A percentile compares a stretch with the other conserved stretches of the same genome.
phyloP scores from a whole-genome alignment of 2,329 filamentous ascomycete species.

The Monosporascus sp. region DNA sequence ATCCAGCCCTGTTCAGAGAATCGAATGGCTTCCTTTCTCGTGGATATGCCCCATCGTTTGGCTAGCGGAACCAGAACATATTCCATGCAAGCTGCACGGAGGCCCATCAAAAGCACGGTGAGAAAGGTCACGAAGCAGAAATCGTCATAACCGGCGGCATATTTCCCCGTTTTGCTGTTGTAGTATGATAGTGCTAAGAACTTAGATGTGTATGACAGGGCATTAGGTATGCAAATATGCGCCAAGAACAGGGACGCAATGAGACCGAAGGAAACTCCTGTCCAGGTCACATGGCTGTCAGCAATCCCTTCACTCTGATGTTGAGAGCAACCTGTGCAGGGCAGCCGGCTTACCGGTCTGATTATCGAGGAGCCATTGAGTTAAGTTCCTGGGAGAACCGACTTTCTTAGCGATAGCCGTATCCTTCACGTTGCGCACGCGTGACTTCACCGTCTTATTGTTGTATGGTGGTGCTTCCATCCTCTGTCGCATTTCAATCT shows the following conservation, averaged over 20 bases:
- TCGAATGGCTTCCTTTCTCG: conserved; percentile 67
- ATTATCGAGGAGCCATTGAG: neutral
- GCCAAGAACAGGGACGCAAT: conserved; percentile 72
- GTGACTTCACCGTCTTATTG: too few species aligned
- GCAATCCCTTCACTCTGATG: neutral
- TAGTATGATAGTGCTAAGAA: conserved; percentile 84
- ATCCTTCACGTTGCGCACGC: too few species aligned
- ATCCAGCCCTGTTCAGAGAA: conserved; percentile 94
- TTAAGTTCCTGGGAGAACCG: neutral
- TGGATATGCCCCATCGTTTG: conserved; percentile 62
- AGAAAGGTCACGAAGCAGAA: conserved; percentile 68
- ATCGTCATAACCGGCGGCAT: conserved; percentile 73
- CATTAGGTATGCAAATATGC: conserved; percentile 72
- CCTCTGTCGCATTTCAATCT: too few species aligned
- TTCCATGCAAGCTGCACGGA: conserved; percentile 79
- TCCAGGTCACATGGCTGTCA: neutral
- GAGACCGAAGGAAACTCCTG: conserved; percentile 77
- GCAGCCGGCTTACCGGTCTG: neutral
- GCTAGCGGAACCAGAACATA: conserved; percentile 79
- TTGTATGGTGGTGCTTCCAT: too few species aligned
- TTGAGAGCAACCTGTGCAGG: neutral
- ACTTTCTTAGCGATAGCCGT: too few species aligned
- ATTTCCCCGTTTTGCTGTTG: conserved; percentile 61
- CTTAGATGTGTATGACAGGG: conserved; percentile 68
- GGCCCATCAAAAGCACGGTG: conserved; percentile 75